phyloP scores from a whole-genome alignment of 257 asterid species.

The Paulownia fortunei region DNA sequence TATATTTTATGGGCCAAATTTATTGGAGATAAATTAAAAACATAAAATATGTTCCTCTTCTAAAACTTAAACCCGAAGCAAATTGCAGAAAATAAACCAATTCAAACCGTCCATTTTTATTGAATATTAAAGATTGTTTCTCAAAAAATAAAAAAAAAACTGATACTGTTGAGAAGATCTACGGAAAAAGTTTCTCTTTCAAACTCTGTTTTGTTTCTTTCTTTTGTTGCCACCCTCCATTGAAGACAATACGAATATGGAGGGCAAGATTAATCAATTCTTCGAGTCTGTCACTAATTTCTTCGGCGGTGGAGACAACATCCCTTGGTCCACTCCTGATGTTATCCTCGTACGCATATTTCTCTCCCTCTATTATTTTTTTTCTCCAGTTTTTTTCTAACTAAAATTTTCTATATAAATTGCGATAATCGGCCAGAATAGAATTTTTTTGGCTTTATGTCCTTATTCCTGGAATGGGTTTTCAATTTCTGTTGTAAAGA shows the following conservation, averaged over 20 bases:
- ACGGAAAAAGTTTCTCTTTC: background rate
- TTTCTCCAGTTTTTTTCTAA: background rate
- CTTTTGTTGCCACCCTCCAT: background rate
- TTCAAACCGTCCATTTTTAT: background rate
- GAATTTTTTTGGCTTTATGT: background rate
- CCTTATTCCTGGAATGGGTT: constrained; percentile 14
- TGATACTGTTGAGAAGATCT: constrained; percentile 26
- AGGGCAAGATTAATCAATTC: constrained; percentile 54
- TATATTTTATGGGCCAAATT: no score
- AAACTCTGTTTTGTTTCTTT: background rate
- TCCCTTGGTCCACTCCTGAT: constrained; percentile 71
- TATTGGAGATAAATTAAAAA: background rate
- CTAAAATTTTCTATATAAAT: background rate
- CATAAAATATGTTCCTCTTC: background rate
- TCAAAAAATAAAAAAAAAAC: background rate
- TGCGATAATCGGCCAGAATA: background rate
- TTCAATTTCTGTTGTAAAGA: constrained; percentile 20
- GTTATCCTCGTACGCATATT: constrained; percentile 49
- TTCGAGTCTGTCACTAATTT: constrained; percentile 62
- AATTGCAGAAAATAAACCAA: constrained; percentile 1
- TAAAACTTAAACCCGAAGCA: constrained; percentile 33
- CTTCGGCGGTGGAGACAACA: constrained; percentile 71
- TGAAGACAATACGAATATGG: constrained; percentile 41
- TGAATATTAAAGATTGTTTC: background rate
- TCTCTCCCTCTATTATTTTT: background rate